Percentiles rank a stretch among this genome's conserved stretches.
Evolutionary conservation across 306 rosid species (phyloP).

Genomic region (Trifolium fragiferum): DNA sequence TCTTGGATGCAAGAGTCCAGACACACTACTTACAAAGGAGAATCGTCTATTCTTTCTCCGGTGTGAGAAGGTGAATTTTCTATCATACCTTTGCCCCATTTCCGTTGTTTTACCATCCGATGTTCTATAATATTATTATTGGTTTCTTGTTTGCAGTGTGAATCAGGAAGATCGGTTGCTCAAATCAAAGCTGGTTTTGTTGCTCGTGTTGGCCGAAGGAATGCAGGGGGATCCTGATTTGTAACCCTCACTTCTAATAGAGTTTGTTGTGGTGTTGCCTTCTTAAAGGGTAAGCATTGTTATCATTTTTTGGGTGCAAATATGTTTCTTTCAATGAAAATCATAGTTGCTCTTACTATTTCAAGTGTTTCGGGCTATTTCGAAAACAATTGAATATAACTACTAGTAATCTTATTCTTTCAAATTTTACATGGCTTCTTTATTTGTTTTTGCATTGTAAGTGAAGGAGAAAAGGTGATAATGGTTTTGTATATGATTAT

Average conservation of each 20-base stretch:
- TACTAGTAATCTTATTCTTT: not conserved
- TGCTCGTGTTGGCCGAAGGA: constrained; percentile 98
- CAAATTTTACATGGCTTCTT: not conserved
- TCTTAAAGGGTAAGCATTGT: not conserved
- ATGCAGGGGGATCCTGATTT: constrained; percentile 68
- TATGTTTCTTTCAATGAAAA: not conserved
- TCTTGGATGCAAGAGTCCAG: constrained; percentile 94
- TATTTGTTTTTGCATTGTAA: no score
- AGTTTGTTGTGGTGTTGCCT: constrained; percentile 10
- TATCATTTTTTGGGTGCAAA: not conserved
- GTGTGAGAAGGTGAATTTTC: constrained; percentile 81
- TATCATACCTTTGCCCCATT: not conserved
- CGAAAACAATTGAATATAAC: not conserved
- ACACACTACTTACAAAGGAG: constrained; percentile 94
- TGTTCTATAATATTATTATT: not conserved
- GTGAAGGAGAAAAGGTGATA: no score
- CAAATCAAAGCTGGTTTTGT: constrained; percentile 95
- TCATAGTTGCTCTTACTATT: not conserved
- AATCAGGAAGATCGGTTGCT: constrained; percentile 95
- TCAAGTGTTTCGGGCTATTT: not conserved
- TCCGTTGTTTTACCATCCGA: not conserved
- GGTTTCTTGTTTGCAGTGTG: constrained; percentile 65
- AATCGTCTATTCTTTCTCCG: constrained; percentile 96
- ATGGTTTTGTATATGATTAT: no score
- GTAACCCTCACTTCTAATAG: not conserved